Evolutionary conservation across 208 protist genomes (phyloP).

Genomic region (Trypanosomatidae sp.): DNA sequence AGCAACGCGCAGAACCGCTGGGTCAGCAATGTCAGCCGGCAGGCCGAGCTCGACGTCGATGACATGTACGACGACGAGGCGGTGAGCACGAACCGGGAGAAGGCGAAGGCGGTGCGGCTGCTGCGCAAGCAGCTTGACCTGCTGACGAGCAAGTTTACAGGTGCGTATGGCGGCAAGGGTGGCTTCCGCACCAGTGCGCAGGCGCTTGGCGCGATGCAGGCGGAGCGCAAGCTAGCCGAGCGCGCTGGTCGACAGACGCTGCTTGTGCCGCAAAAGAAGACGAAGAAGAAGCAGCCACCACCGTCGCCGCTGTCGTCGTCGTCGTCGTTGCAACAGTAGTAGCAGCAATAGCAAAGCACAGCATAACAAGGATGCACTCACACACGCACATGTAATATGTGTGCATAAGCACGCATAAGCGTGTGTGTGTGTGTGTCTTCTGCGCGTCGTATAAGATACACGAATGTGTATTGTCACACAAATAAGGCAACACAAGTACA

Average conservation of each 20-base stretch:
- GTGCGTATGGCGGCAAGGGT: constrained; percentile 58
- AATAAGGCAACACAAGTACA: too few relatives aligned
- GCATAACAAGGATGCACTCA: too few relatives aligned
- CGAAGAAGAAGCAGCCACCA: too few relatives aligned
- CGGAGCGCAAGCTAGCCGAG: constrained; percentile 50
- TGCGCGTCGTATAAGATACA: too few relatives aligned
- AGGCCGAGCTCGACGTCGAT: constrained; percentile 66
- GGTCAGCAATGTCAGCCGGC: constrained; percentile 57
- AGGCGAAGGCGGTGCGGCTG: constrained; percentile 63
- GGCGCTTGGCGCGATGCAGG: constrained; percentile 54
- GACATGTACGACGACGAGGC: constrained; percentile 74
- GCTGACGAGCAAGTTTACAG: constrained; percentile 55
- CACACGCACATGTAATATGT: too few relatives aligned
- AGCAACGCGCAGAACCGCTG: constrained; percentile 42
- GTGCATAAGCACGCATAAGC: too few relatives aligned
- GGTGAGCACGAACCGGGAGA: constrained; percentile 47
- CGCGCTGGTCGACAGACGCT: constrained; percentile 44
- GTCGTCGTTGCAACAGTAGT: too few relatives aligned
- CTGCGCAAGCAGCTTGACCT: constrained; percentile 47
- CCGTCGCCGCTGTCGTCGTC: too few relatives aligned
- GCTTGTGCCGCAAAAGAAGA: too few relatives aligned
- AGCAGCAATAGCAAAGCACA: too few relatives aligned
- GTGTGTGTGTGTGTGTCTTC: too few relatives aligned
- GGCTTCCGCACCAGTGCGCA: constrained; percentile 66
- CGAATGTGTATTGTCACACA: too few relatives aligned